Evolutionary conservation across 768 basidiomycete species (phyloP).

Genomic region (Serendipita sp.): DNA sequence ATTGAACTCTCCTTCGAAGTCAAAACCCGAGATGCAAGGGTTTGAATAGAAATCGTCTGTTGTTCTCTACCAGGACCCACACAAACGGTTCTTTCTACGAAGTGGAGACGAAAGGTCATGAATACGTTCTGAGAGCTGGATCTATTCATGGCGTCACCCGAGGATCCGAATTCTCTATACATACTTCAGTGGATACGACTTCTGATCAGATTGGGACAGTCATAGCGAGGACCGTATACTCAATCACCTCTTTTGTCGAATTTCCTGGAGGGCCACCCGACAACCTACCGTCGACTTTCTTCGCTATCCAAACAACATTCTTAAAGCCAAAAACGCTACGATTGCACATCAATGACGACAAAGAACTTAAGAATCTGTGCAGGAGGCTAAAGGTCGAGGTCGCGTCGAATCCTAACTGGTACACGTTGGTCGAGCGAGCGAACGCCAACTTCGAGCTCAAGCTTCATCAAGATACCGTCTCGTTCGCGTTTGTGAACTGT

Average conservation of each 20-base stretch:
- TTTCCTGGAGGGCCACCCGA: slow-evolving; percentile 25
- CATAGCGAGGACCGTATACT: slow-evolving; percentile 35
- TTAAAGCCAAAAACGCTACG: slow-evolving; percentile 31
- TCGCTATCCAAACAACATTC: slow-evolving; percentile 22
- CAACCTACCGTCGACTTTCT: slow-evolving; percentile 37
- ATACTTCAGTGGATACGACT: slow-evolving; percentile 27
- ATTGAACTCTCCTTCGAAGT: slow-evolving; percentile 19
- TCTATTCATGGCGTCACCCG: slow-evolving; percentile 47
- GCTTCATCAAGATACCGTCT: too few species aligned
- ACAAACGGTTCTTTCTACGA: slow-evolving; percentile 29
- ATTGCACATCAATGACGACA: slow-evolving; percentile 36
- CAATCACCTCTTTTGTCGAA: slow-evolving; percentile 32
- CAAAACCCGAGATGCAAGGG: slow-evolving; percentile 42
- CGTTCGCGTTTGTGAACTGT: too few species aligned
- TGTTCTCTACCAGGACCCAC: slow-evolving; percentile 39
- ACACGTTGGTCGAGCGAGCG: too few species aligned
- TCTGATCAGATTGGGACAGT: slow-evolving; percentile 43
- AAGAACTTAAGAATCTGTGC: too few species aligned
- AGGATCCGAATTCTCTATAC: slow-evolving; percentile 46
- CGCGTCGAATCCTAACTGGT: too few species aligned
- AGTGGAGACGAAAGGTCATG: slow-evolving; percentile 24
- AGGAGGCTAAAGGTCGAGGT: too few species aligned
- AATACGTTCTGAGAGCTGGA: slow-evolving; percentile 40
- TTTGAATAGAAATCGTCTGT: slow-evolving; percentile 28
- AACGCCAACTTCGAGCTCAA: too few species aligned